Conservation (phyloP, 2,329 filamentous ascomycete genomes). For the Proliferodiscus dingleyae region DNA sequence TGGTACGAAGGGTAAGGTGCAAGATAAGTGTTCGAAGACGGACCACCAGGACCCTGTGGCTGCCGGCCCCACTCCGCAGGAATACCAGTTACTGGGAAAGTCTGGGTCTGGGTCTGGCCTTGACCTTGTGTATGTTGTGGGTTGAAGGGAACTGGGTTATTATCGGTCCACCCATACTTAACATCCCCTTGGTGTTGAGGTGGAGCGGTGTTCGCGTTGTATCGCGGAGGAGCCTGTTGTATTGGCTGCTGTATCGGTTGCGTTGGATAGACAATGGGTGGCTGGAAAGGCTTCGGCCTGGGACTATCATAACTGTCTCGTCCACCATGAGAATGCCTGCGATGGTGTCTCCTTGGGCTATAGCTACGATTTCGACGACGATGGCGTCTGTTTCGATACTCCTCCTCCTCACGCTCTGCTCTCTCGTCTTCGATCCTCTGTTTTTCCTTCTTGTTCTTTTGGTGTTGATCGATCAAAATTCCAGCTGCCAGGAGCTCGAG, state of each 20-base stretch:
- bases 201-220: background rate
- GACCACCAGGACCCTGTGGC: slow-evolving; percentile 12
- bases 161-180: slow-evolving; percentile 24
- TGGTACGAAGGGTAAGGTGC: background rate
- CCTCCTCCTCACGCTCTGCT: slow-evolving; percentile 20
- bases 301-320: slow-evolving; percentile 14
- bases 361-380: slow-evolving; percentile 16
- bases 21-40: slow-evolving; percentile 1
- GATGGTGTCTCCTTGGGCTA: slow-evolving; percentile 13
- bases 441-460: slow-evolving; percentile 27
- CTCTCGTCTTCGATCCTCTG: slow-evolving; percentile 25
- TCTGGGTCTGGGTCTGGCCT: no score
- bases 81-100: slow-evolving; percentile 22
- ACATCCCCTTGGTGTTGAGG: slow-evolving; percentile 15
- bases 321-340: slow-evolving; percentile 13
- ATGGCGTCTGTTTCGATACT: slow-evolving; percentile 20
- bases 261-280: background rate
- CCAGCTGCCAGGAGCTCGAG: slow-evolving; percentile 29
- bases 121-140: slow-evolving; percentile 6
- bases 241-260: background rate
- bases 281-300: background rate
- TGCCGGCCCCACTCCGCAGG: slow-evolving; percentile 24
- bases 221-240: background rate
- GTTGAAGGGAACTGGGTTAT: slow-evolving; percentile 4
- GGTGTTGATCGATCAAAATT: slow-evolving; percentile 28